Percentiles rank a stretch among this genome's conserved stretches.
phyloP scores from a whole-genome alignment of 2,329 filamentous ascomycete genomes.

The Botrytis cinerea region DNA sequence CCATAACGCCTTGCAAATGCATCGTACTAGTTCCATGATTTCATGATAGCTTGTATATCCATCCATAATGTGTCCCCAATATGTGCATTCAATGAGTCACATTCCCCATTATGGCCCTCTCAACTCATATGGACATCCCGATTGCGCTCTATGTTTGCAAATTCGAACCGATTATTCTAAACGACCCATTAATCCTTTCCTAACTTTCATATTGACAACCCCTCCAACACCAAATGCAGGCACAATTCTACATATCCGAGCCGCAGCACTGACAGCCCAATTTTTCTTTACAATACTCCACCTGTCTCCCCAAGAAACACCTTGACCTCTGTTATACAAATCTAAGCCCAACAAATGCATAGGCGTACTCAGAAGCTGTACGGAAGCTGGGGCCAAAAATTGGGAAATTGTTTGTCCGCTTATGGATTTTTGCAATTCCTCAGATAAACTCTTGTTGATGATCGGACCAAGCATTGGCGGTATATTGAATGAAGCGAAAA shows the following conservation, averaged over 20 bases:
- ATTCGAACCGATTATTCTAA: constrained; percentile 26
- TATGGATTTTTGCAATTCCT: constrained; percentile 53
- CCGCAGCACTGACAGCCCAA: constrained; percentile 72
- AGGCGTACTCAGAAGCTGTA: constrained; percentile 80
- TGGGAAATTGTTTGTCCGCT: constrained; percentile 69
- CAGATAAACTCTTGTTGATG: constrained; percentile 57
- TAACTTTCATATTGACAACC: constrained; percentile 76
- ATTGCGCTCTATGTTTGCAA: not conserved
- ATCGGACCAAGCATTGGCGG: constrained; percentile 75
- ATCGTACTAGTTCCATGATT: constrained; percentile 5
- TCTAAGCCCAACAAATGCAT: constrained; percentile 84
- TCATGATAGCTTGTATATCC: not conserved
- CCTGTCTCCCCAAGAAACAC: constrained; percentile 58
- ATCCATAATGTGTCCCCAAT: constrained; percentile 6
- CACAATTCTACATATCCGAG: constrained; percentile 80
- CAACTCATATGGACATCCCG: not conserved
- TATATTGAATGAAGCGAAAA: constrained; percentile 90
- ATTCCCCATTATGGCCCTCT: not conserved
- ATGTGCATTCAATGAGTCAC: not conserved
- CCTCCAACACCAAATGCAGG: constrained; percentile 88
- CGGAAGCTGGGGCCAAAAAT: constrained; percentile 74
- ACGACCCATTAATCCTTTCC: constrained; percentile 60
- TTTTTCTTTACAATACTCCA: constrained; percentile 68
- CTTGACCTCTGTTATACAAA: constrained; percentile 71
- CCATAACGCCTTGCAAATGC: constrained; percentile 15